Conservation (phyloP, 805 yeast genomes). For the Suhomyces kilbournensis region DNA sequence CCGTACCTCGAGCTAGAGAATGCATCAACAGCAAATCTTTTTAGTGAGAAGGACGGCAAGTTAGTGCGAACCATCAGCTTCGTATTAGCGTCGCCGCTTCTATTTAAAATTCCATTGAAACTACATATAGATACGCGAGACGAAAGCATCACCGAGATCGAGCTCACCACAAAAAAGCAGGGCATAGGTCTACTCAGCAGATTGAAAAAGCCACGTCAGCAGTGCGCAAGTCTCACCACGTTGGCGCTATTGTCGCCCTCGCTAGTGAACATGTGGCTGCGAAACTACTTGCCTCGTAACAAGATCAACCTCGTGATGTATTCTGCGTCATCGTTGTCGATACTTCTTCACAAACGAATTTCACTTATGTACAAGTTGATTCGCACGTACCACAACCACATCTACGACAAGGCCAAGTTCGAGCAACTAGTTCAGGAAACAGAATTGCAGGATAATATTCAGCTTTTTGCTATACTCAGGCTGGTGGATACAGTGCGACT, state of each 20-base stretch:
- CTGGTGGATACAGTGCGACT: conserved; percentile 18
- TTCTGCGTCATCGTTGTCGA: conserved; percentile 32
- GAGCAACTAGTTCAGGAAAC: conserved; percentile 6
- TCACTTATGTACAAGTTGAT: conserved; percentile 20
- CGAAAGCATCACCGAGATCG: conserved; percentile 7
- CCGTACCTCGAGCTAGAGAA: conserved; percentile 21
- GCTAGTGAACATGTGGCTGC: conserved; percentile 15
- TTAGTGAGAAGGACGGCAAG: conserved; percentile 6
- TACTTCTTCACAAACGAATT: conserved; percentile 20
- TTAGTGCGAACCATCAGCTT: conserved; percentile 15
- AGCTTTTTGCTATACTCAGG: conserved; percentile 19
- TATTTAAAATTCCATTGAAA: conserved; percentile 19
- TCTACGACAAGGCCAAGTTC: conserved; percentile 13
- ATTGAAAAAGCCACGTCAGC: background rate
- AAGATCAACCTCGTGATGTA: conserved; percentile 30
- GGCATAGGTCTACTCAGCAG: background rate
- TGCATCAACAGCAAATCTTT: conserved; percentile 10
- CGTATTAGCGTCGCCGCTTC: conserved; percentile 16
- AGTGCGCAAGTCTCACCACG: conserved; percentile 3
- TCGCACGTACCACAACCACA: conserved; percentile 12
- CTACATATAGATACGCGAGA: conserved; percentile 12
- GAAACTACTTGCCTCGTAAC: conserved; percentile 21
- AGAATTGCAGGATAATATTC: conserved; percentile 15
- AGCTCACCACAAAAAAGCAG: background rate
- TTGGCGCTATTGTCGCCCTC: conserved; percentile 23